Percentiles rank a stretch among this genome's conserved stretches.
phyloP scores from a whole-genome alignment of 2,329 filamentous ascomycete species.

The Fusarium sp. region DNA sequence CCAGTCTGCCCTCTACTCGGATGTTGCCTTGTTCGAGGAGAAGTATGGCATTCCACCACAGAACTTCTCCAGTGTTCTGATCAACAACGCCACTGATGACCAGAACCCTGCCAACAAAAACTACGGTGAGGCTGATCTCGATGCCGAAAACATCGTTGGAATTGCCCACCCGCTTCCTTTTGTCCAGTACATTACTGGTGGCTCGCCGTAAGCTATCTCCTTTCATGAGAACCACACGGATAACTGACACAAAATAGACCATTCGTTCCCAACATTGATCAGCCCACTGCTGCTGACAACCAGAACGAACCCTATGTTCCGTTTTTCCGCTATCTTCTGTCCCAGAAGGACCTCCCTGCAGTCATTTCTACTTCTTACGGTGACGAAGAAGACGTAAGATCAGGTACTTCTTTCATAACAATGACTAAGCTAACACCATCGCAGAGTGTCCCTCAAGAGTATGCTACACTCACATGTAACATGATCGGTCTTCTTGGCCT shows the following conservation, averaged over 20 bases:
- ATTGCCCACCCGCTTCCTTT: slow-evolving; percentile 37
- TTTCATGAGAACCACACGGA: too few relatives aligned
- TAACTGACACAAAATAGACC: slow-evolving; percentile 11
- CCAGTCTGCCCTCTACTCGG: slow-evolving; percentile 28
- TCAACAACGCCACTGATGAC: slow-evolving; percentile 31
- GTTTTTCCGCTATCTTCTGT: slow-evolving; percentile 23
- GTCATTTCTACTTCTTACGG: slow-evolving; percentile 29
- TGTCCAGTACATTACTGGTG: slow-evolving; percentile 35
- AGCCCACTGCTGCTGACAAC: slow-evolving; percentile 26
- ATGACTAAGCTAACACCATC: not conserved
- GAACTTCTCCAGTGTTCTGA: slow-evolving; percentile 28
- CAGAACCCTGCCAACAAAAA: slow-evolving; percentile 16
- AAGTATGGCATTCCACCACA: slow-evolving; percentile 30
- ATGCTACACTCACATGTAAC: slow-evolving; percentile 29
- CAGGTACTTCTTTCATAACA: accelerated
- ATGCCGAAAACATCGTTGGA: slow-evolving; percentile 35
- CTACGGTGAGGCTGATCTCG: slow-evolving; percentile 24
- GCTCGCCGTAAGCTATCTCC: slow-evolving; percentile 14
- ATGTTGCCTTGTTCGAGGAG: slow-evolving; percentile 32
- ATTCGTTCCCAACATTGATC: slow-evolving; percentile 30
- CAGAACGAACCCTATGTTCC: slow-evolving; percentile 32
- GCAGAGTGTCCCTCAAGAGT: slow-evolving; percentile 27
- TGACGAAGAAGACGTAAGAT: slow-evolving; percentile 29
- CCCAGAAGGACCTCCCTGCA: slow-evolving; percentile 15
- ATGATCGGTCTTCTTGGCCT: slow-evolving; percentile 28